Percentiles rank a stretch among this genome's conserved stretches.
These are phyloP conservation scores for Nemania sp. DNA, from an alignment of 2,329 filamentous ascomycete species.

Conservation along the genomic window DNA sequence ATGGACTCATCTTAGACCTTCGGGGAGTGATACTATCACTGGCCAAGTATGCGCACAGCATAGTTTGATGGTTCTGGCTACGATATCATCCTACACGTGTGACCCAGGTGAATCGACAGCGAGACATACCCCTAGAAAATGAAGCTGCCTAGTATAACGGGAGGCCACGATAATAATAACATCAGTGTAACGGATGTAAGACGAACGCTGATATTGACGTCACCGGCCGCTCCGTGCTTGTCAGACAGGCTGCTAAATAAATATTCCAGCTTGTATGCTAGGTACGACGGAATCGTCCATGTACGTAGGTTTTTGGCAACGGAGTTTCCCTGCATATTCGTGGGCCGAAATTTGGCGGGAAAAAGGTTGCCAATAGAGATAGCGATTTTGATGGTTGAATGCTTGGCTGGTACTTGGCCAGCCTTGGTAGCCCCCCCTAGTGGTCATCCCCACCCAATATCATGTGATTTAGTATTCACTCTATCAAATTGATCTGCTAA, in stretches of 20 bases:
- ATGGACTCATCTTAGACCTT: conserved; percentile 2
- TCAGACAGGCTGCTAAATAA: background rate
- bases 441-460: conserved; percentile 21
- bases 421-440: conserved; percentile 18
- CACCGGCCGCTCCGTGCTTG: background rate
- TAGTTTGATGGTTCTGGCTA: background rate
- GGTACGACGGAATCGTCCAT: too few relatives aligned
- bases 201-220: conserved; percentile 6
- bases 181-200: background rate
- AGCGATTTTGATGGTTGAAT: conserved; percentile 4
- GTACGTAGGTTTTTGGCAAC: too few relatives aligned
- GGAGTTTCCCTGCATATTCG: background rate
- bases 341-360: background rate
- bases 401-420: conserved; percentile 1
- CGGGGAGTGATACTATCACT: conserved; percentile 15
- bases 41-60: background rate
- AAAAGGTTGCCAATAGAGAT: background rate
- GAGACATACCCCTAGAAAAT: background rate
- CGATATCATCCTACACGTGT: background rate
- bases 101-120: background rate
- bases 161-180: background rate
- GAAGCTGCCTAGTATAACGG: background rate
- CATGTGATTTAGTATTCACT: conserved; percentile 24
- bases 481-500: conserved; percentile 4
- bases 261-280: background rate